Conservation (phyloP, 352 stramenopile genomes). For the Pythium sukuiense region DNA sequence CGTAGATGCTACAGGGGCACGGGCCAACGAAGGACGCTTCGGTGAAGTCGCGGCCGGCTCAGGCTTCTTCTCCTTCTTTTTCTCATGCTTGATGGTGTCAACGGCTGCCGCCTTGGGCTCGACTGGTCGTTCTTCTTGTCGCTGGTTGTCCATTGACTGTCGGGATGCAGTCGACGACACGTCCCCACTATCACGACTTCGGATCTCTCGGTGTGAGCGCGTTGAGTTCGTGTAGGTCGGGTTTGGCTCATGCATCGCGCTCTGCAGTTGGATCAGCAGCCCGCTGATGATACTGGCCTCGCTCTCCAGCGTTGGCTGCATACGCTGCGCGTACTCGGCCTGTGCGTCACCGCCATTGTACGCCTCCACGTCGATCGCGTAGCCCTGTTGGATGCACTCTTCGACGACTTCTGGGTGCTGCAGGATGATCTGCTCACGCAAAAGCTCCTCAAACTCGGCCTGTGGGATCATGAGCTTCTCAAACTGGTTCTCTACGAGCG, state of each 20-base stretch:
- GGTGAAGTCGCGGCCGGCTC: neutral
- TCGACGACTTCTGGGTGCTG: conserved; percentile 19
- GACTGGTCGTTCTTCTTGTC: neutral
- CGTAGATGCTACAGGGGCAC: neutral
- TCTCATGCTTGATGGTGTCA: too few relatives aligned
- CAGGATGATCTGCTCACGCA: conserved; percentile 23
- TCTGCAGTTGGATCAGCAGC: neutral
- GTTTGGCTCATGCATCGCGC: neutral
- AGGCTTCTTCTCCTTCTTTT: neutral
- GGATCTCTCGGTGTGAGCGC: neutral
- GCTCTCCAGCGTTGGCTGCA: neutral
- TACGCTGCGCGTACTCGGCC: neutral
- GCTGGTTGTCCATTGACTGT: neutral
- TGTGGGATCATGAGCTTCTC: conserved; percentile 14
- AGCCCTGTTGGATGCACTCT: conserved; percentile 9
- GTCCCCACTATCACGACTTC: neutral
- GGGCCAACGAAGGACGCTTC: neutral
- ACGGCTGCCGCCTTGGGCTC: too few relatives aligned
- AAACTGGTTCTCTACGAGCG: conserved; percentile 7
- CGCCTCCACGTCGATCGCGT: neutral
- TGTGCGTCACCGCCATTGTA: neutral
- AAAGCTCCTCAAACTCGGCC: conserved; percentile 27
- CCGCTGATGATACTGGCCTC: neutral
- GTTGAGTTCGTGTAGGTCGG: neutral
- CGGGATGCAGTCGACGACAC: neutral